Percentiles rank a stretch among this genome's conserved stretches.
Evolutionary conservation across 2,329 filamentous ascomycete genomes (phyloP).

Genomic region (Pseudogymnoascus sp.): DNA sequence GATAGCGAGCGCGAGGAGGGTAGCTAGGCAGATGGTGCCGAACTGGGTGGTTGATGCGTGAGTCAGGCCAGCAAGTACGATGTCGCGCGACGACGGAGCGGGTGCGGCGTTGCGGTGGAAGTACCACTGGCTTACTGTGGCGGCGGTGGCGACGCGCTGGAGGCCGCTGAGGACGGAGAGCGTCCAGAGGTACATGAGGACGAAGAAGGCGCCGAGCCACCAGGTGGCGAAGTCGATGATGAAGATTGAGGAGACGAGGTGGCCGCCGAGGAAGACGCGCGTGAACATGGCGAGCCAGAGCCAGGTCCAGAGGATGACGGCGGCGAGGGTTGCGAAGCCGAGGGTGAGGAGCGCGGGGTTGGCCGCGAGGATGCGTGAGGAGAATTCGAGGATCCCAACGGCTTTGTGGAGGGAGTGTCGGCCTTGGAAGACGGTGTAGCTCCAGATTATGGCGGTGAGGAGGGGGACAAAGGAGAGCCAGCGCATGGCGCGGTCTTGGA

Average conservation of each 20-base stretch:
- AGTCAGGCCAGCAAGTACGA: slow-evolving; percentile 73
- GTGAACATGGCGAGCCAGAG: slow-evolving; percentile 96
- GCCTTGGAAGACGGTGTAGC: slow-evolving; percentile 74
- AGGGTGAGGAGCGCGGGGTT: slow-evolving; percentile 77
- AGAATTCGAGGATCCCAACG: slow-evolving; percentile 85
- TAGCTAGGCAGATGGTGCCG: slow-evolving; percentile 85
- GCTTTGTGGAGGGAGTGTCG: slow-evolving; percentile 76
- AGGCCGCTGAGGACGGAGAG: slow-evolving; percentile 79
- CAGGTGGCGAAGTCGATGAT: slow-evolving; percentile 83
- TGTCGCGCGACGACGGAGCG: slow-evolving; percentile 66
- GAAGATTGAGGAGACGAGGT: slow-evolving; percentile 66
- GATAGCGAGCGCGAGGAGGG: slow-evolving; percentile 70
- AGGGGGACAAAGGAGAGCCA: slow-evolving; percentile 76
- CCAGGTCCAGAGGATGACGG: slow-evolving; percentile 88
- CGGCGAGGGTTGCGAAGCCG: slow-evolving; percentile 68
- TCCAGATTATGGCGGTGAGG: slow-evolving; percentile 67
- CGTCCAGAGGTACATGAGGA: slow-evolving; percentile 94
- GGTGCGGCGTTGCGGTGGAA: slow-evolving; percentile 85
- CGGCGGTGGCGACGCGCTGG: slow-evolving; percentile 84
- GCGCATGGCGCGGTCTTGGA: slow-evolving; percentile 87
- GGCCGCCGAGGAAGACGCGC: slow-evolving; percentile 86
- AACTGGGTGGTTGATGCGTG: slow-evolving; percentile 84
- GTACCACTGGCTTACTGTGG: slow-evolving; percentile 97
- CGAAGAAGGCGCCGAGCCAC: slow-evolving; percentile 91
- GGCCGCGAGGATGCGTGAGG: slow-evolving; percentile 75